Evolutionary conservation across 352 stramenopile species (phyloP).

Genomic region (Lagenidium giganteum): DNA sequence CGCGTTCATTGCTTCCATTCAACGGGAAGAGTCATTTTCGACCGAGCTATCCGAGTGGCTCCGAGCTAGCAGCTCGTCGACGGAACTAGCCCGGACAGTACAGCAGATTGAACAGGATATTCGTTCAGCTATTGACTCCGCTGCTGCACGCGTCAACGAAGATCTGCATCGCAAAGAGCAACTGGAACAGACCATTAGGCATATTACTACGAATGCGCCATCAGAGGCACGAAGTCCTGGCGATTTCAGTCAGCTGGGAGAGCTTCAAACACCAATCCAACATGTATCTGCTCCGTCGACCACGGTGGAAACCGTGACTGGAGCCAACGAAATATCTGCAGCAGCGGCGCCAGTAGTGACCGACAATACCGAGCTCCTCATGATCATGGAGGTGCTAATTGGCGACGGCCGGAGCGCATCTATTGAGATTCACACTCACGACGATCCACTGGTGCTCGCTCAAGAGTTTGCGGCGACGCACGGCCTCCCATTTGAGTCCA

Average conservation of each 20-base stretch:
- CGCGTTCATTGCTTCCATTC: too few relatives aligned
- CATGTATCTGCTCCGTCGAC: too few relatives aligned
- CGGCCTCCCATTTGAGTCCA: conserved; percentile 35
- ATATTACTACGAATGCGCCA: too few relatives aligned
- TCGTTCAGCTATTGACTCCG: conserved; percentile 42
- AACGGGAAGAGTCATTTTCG: too few relatives aligned
- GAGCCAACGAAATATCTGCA: not conserved
- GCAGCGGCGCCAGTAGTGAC: not conserved
- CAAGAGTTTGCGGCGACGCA: conserved; percentile 44
- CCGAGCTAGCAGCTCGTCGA: conserved; percentile 1
- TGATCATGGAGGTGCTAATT: conserved; percentile 79
- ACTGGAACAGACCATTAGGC: conserved; percentile 38
- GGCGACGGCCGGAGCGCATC: conserved; percentile 58
- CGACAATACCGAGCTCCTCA: conserved; percentile 34
- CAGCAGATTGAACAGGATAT: conserved; percentile 65
- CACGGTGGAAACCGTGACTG: not conserved
- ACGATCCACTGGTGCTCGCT: conserved; percentile 41
- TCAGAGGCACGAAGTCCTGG: too few relatives aligned
- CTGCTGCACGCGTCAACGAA: conserved; percentile 27
- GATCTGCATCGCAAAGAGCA: conserved; percentile 30
- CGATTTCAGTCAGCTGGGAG: too few relatives aligned
- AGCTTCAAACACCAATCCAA: not conserved
- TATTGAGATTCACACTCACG: conserved; percentile 57
- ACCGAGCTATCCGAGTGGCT: conserved; percentile 18
- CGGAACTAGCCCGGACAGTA: conserved; percentile 19